A percentile compares a stretch with the other conserved stretches of the same genome.
Conservation (phyloP, 257 asterid species). For the Nicotiana tabacum region DNA sequence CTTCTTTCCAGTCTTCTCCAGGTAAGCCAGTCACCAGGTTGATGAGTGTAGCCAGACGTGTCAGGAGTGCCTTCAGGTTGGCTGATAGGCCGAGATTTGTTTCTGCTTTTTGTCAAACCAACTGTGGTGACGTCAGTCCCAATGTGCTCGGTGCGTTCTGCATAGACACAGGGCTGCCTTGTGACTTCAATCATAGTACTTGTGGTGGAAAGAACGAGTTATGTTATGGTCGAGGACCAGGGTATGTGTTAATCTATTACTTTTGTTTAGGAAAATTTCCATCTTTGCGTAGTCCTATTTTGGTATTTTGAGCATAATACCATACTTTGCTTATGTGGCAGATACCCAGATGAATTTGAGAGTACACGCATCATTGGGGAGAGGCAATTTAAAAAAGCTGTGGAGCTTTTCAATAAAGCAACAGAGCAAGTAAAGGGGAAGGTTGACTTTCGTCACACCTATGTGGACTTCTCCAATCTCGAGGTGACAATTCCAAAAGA, state of each 20-base stretch:
- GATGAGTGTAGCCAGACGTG: conserved; percentile 74
- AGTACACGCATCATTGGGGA: conserved; percentile 94
- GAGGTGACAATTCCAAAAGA: conserved; percentile 59
- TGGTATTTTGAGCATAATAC: conserved; percentile 3
- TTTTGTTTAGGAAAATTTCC: background rate
- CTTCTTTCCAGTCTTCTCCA: conserved; percentile 64
- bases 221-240: conserved; percentile 98
- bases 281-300: background rate
- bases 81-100: conserved; percentile 77
- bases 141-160: conserved; percentile 98
- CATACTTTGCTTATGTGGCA: conserved; percentile 31
- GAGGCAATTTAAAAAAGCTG: conserved; percentile 82
- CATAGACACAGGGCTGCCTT: conserved; percentile 86
- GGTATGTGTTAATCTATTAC: conserved; percentile 39
- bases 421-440: conserved; percentile 71
- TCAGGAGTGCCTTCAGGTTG: conserved; percentile 73
- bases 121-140: conserved; percentile 99
- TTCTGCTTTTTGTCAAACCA: conserved; percentile 92
- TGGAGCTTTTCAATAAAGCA: conserved; percentile 65
- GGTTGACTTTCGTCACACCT: conserved; percentile 77
- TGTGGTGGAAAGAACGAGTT: conserved; percentile 95
- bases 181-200: conserved; percentile 96
- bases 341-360: conserved; percentile 93
- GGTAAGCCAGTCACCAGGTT: conserved; percentile 66
- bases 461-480: conserved; percentile 69